These are phyloP conservation scores for Fragaria vesca DNA, from an alignment of 306 rosid genomes.

Conservation along the genomic window DNA sequence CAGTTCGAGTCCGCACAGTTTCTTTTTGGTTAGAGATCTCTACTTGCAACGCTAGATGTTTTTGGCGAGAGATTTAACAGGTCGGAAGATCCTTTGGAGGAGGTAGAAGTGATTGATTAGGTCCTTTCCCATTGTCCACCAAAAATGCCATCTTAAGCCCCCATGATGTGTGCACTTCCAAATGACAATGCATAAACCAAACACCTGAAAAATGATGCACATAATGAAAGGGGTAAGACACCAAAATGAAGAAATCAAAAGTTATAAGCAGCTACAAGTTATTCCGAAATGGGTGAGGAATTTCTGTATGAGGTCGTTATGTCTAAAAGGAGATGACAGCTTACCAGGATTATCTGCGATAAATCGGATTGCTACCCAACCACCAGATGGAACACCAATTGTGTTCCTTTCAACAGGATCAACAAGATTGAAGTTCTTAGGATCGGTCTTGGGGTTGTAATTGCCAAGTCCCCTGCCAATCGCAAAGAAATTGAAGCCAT, in stretches of 20 bases:
- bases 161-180: slow-evolving; percentile 95
- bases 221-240: too few relatives aligned
- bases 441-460: slow-evolving; percentile 50
- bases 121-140: slow-evolving; percentile 89
- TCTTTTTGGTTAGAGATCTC: slow-evolving; percentile 14
- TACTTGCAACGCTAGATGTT: background rate
- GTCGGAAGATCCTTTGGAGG: slow-evolving; percentile 94
- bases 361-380: slow-evolving; percentile 86
- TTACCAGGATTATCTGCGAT: slow-evolving; percentile 93
- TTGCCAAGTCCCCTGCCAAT: slow-evolving; percentile 73
- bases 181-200: slow-evolving; percentile 93
- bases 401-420: slow-evolving; percentile 95
- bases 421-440: slow-evolving; percentile 54
- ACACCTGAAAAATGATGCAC: slow-evolving; percentile 48
- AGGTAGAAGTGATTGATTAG: slow-evolving; percentile 59
- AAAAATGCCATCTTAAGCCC: slow-evolving; percentile 96
- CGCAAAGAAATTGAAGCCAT: slow-evolving; percentile 76
- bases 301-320: too few relatives aligned
- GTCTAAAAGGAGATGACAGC: too few relatives aligned
- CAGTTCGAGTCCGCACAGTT: slow-evolving; percentile 27
- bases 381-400: slow-evolving; percentile 76
- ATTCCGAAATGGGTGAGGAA: background rate
- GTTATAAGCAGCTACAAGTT: background rate
- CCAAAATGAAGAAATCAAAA: background rate
- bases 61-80: slow-evolving; percentile 36